Base-by-base conservation (phyloP, 2,329 filamentous ascomycete genomes). In the Xylogone sp. region DNA sequence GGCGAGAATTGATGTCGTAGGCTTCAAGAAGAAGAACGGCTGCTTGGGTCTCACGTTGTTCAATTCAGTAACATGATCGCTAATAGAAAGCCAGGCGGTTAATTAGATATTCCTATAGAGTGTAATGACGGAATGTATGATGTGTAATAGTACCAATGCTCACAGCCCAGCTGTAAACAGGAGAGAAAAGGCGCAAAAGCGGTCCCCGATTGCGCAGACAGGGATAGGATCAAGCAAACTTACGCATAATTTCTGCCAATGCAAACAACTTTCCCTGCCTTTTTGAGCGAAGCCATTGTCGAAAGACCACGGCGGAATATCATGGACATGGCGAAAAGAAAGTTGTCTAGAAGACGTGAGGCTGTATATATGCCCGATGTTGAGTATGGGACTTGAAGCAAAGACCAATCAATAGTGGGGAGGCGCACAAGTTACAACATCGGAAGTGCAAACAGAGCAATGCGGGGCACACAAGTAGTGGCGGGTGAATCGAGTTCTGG, bases 11-110 rank as follows among this genome's bases (percentile, higher is more conserved):
- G 91, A 89, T 42, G 88, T 90, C 0, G 92, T 75, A 1, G 94
- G 94, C 79, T 99, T 99, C 62, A 97, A 82, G 80, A 99, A 99
- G 84, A 97, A 99, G 75, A 99, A 97, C 21, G 94, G 94, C 72
- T 97, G 91, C 70, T 94, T 95, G 47, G 94, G 94, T 59, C 84
- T 84, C 54, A 80, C 78, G 71, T 87, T 96, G 71, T 91, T 91
- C 61, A 99, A 82, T 76, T 99, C 94, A 57, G 87, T 83, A 67
- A 97, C 87, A 73, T 99, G 94, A 71, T 96, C 94, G 64, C 90
- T 94, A 64, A 42, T 21, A 42, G 10, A 3, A 3, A 39, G n/a
- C 34, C 10, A 39, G 8, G 4, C 12, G 39, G 43, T 50, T 43
- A 59, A 54, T 48, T 24, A 44, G n/a, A 52, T 43, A 27, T 44